Conservation (phyloP, 2,329 filamentous ascomycete genomes). For the Coniella lustricola region DNA sequence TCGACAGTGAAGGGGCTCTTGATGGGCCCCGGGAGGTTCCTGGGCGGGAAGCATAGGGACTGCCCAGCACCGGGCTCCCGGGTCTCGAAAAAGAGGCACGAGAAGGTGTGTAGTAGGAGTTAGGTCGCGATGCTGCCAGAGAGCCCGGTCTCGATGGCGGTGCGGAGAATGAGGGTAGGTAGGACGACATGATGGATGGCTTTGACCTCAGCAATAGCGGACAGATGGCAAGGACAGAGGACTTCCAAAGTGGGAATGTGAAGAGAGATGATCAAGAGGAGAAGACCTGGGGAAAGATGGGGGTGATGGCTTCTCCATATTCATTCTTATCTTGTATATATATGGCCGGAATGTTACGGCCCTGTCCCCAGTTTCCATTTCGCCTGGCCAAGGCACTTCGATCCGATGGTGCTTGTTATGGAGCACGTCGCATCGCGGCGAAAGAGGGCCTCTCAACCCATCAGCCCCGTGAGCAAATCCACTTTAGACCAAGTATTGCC, state of each 20-base stretch:
- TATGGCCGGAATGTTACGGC: conserved; percentile 7
- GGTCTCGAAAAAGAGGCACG: conserved; percentile 6
- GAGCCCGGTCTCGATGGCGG: conserved; percentile 14
- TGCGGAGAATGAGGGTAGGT: conserved; percentile 12
- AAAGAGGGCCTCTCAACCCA: conserved; percentile 8
- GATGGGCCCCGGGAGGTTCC: conserved; percentile 10
- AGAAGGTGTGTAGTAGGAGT: conserved; percentile 8
- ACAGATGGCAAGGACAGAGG: neutral
- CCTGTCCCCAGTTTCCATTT: conserved; percentile 4
- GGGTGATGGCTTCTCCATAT: neutral
- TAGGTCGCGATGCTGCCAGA: conserved; percentile 13
- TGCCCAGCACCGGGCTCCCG: conserved; percentile 3
- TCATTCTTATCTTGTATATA: conserved; percentile 10
- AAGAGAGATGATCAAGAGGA: neutral
- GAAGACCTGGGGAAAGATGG: conserved; percentile 9
- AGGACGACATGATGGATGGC: conserved; percentile 8
- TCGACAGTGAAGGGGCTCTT: conserved; percentile 2
- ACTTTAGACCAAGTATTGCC: neutral
- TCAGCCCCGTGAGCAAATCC: neutral
- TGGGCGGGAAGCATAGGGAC: conserved; percentile 10
- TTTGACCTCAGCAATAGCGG: conserved; percentile 1
- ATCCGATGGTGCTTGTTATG: conserved; percentile 4
- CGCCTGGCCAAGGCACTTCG: conserved; percentile 2
- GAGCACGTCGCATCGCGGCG: conserved; percentile 12
- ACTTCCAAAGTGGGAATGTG: neutral